Conservation (phyloP, 139 green algal species). For the Mychonastes homosphaera region DNA sequence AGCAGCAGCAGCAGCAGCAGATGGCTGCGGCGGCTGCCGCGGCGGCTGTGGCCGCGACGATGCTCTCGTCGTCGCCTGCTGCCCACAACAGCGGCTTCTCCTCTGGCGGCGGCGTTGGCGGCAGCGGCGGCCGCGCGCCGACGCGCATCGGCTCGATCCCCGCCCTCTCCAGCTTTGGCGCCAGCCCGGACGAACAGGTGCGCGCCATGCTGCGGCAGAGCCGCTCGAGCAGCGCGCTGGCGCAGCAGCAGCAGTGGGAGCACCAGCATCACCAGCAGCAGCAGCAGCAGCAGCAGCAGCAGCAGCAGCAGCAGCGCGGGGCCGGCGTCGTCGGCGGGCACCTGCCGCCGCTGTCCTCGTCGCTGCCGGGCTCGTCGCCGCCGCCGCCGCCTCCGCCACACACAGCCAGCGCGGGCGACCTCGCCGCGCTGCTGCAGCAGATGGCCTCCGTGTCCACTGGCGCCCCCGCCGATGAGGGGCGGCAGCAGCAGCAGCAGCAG, state of each 20-base stretch:
- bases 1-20: not conserved
- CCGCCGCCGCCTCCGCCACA: conserved; percentile 35
- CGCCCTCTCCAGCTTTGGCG: not conserved
- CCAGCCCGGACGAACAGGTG: not conserved
- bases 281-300: not conserved
- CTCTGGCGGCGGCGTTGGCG: not conserved
- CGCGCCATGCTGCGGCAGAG: not conserved
- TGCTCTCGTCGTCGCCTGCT: not conserved
- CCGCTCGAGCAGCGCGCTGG: not conserved
- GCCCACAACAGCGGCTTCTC: not conserved
- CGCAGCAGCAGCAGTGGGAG: conserved; percentile 4
- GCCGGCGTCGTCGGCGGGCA: conserved; percentile 14
- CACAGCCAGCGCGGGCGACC: conserved; percentile 55
- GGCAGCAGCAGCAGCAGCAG: not conserved
- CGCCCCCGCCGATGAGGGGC: conserved; percentile 5
- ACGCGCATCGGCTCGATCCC: not conserved
- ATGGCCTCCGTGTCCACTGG: not conserved
- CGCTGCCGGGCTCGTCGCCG: conserved; percentile 35
- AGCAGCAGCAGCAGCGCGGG: not conserved
- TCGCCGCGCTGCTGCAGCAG: conserved; percentile 30
- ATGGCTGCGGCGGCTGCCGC: not conserved
- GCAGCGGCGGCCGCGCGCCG: conserved; percentile 1
- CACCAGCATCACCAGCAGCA: not conserved
- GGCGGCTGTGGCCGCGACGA: not conserved
- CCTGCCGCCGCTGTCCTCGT: conserved; percentile 42